Evolutionary conservation across 805 yeast genomes (phyloP), one percentile per base, ranked within the genome.

Genomic region (Saccharomycopsis schoenii): DNA sequence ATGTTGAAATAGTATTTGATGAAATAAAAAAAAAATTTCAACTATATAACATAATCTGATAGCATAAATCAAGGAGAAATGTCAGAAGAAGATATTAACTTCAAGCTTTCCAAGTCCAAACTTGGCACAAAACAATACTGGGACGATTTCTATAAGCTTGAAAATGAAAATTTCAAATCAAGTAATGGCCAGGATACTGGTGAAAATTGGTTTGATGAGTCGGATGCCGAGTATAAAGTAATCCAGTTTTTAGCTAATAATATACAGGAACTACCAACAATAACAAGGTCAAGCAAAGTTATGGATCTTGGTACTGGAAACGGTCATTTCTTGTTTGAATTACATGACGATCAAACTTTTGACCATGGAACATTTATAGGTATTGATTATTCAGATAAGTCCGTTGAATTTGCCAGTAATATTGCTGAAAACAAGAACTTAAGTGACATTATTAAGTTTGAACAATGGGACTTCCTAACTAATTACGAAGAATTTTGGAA

Each of bases 241-340:
- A 78, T 88, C n/a, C 82, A 83, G 57, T 92, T 86, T 67, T 70
- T 93, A 6, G 73, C 77, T 17, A 82, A 82, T 3, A 79, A 84
- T 65, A 54, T 80, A 2, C 77, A 77, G 1, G 70, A 71, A 17
- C 56, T 65, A 29, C 62, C 64, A 24, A 60, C 62, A 1, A 72
- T 78, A 62, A 40, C 67, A 8, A 71, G 70, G 1, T 64, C 69
- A 1, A 68, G 80, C 0, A 72, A 73, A 0, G 77, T 92, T 57
- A 73, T 88, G 21, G 99, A 93, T 72, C 75, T 94, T 43, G 99
- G 99, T 1, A 92, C 99, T 0, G 99, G 99, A 0, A 94, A 94
- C 72, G 99, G 99, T 0, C 97, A 90, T 69, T 74, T 94, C 34
- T 70, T 94, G 36, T 88, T 93, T 66, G 81, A 85, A 60, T 70